These are phyloP conservation scores for Pilasporangium apinafurcum DNA, from an alignment of 352 stramenopile species.

Conservation along the genomic window DNA sequence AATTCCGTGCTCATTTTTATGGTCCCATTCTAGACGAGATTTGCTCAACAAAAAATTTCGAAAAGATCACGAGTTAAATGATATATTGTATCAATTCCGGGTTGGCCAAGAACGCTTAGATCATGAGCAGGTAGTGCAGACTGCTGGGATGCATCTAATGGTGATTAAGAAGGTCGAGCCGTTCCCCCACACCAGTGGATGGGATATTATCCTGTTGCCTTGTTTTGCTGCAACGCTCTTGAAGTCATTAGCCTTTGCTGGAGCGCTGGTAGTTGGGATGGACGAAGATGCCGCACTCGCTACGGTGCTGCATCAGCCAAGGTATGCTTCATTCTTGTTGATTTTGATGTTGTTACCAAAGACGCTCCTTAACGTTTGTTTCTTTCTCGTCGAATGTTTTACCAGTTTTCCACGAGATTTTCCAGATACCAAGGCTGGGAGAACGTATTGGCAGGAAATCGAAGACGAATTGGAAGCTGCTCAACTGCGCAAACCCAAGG, in stretches of 20 bases:
- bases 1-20: slow-evolving; percentile 43
- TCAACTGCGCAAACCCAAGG: slow-evolving; percentile 50
- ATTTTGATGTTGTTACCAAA: background rate
- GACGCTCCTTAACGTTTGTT: background rate
- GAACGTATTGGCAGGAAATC: slow-evolving; percentile 43
- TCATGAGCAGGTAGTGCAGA: background rate
- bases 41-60: slow-evolving; percentile 21
- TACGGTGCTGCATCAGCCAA: slow-evolving; percentile 40
- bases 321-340: slow-evolving; percentile 13
- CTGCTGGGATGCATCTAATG: slow-evolving; percentile 25
- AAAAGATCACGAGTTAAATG: slow-evolving; percentile 62
- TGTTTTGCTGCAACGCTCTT: slow-evolving; percentile 37
- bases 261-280: slow-evolving; percentile 62
- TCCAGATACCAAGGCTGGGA: slow-evolving; percentile 53
- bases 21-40: slow-evolving; percentile 42
- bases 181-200: slow-evolving; percentile 54
- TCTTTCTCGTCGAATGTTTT: no score
- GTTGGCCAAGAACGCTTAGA: slow-evolving; percentile 18
- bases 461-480: slow-evolving; percentile 11
- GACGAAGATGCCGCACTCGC: slow-evolving; percentile 58
- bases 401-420: slow-evolving; percentile 82
- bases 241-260: slow-evolving; percentile 56
- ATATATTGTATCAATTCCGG: no score
- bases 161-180: slow-evolving; percentile 22
- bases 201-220: slow-evolving; percentile 54